These are phyloP conservation scores for Globisporangium acanthophoron DNA, from an alignment of 352 stramenopile species.

Conservation along the genomic window DNA sequence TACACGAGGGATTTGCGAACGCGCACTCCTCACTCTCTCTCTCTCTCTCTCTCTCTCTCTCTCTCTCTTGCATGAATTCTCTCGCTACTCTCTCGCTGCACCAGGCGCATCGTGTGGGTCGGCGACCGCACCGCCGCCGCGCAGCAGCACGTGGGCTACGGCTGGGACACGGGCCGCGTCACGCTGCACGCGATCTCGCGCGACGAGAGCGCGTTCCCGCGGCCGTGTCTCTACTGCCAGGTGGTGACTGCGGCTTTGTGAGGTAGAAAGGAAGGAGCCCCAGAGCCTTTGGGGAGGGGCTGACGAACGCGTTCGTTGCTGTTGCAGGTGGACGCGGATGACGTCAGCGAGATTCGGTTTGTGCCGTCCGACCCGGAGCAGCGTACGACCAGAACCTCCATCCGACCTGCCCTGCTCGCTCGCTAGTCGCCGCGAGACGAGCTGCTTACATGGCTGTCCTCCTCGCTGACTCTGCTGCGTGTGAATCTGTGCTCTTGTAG, in stretches of 20 bases:
- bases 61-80: neutral
- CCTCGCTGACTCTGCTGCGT: neutral
- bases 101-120: conserved; percentile 65
- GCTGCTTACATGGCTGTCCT: no score
- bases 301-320: neutral
- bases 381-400: conserved; percentile 24
- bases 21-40: no score
- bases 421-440: no score
- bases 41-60: no score
- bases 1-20: no score
- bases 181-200: conserved; percentile 77
- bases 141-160: conserved; percentile 40
- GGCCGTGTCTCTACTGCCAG: conserved; percentile 79
- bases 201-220: conserved; percentile 52
- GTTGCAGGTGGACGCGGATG: conserved; percentile 51
- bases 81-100: neutral
- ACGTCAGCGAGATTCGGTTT: conserved; percentile 71
- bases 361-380: conserved; percentile 60
- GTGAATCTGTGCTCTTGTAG: conserved; percentile 18
- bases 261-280: no score
- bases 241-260: no score
- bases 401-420: no score
- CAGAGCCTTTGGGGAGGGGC: no score
- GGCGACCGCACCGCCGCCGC: conserved; percentile 17
- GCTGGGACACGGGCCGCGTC: conserved; percentile 65